Base-by-base conservation (phyloP, 331 rosid species). In the Acacia concinna region DNA sequence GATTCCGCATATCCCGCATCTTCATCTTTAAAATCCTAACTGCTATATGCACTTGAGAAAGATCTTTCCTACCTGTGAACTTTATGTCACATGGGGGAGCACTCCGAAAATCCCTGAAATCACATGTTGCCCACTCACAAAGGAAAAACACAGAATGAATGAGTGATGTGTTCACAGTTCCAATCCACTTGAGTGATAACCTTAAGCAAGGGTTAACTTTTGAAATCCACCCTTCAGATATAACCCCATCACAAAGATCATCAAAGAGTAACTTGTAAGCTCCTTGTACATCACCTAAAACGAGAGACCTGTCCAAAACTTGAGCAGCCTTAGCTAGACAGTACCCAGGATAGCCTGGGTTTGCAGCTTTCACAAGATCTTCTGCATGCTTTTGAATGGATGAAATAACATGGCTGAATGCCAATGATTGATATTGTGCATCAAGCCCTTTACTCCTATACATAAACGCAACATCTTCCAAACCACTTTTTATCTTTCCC, bases 91-190 rank as follows among this genome's bases (percentile, higher is more conserved):
- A 67, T 31, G 91, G 92, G 20, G 87, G 88, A 34, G 90, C 76
- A 87, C 82, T 74, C 60, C 90, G 87, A 85, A 91, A 91, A 86
- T 90, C 91, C 90, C 99, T 83, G 87, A 88, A 96, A 81, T 89
- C 97, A 89, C 99, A 96, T 59, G 99, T 93, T 76, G 99, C 99
- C 99, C 99, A 96, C 86, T 96, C 99, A n/a, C 97, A 93, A 32
- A 96, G 91, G 86, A 91, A 91, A 89, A 96, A 96, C 64, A 91
- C 93, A 15, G 99, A 91, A 83, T 89, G 83, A 78, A 91, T 77
- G 81, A 90, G 84, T 41, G 97, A 84, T 57, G 83, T 71, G 81
- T 76, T 84, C 78, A 89, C 89, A 79, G 85, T 81, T 78, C 90
- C 94, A 83, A 93, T 84, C 97, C 98, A 91, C 81, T 89, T 96